Base-by-base conservation (phyloP, 345 rosid genomes). In the Populus tremula region DNA sequence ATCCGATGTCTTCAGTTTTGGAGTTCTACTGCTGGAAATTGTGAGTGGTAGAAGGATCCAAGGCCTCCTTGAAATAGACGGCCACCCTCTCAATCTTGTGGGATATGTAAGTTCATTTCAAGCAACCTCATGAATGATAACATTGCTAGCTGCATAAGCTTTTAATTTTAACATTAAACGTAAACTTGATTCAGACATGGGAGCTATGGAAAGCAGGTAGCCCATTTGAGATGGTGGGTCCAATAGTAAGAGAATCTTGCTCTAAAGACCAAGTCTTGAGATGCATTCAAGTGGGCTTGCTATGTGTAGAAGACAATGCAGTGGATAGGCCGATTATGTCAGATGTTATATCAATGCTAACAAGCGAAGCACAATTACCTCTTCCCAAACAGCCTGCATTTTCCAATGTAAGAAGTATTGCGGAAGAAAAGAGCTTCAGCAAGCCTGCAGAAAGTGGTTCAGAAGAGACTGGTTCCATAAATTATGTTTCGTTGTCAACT, bases 1-100 rank as follows among this genome's bases (percentile, higher is more conserved):
- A 59, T 80, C 83, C 2, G 80, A 80, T 72, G 83, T 80, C 7
- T 80, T 36, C 6, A 76, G 83, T 23, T 81, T 81, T 31, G 75
- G 84, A 56, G 84, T 81, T 0, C 33, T 77, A 6, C 0, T 77
- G 5, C 12, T 81, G 25, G 84, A 81, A 14, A 77, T 77, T n/a
- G 21, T 81, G 1, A 31, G 84, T 17, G 77, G 80, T 4, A 72
- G 49, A 31, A 81, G 59, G 66, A 81, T 72, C 25, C 56, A 45
- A 3, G 14, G 17, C 8, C 14, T 67, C 8, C 43, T 23, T 35
- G 23, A 73, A 10, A 0, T 21, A 0, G 77, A 68, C 11, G 43
- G 43, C 4, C 43, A 25, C 5, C 77, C 59, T 1, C 36, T 72
- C 3, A 71, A 76, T 16, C 77, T 81, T 2, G 74, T 76, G 14